Base-by-base conservation (phyloP, 2,329 filamentous ascomycete genomes). In the Aspergillus niger region DNA sequence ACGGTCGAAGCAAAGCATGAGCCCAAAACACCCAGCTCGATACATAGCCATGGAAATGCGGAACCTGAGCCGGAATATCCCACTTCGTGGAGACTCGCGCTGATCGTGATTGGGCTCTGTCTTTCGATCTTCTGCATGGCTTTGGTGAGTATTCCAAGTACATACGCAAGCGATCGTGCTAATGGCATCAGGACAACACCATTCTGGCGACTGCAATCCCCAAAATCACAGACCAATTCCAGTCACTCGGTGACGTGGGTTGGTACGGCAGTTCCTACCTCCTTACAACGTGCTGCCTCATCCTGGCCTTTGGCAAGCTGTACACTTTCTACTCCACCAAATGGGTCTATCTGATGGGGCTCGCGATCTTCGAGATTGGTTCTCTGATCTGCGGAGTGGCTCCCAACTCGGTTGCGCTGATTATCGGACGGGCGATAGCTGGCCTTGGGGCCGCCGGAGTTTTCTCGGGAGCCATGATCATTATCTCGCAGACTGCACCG, bases 241-340 rank as follows among this genome's bases (percentile, higher is more conserved):
- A 81, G 38, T 78, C 79, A 3, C 70, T 81, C 38, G 69, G 74
- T 5, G 80, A 82, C 58, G 74, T 83, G 6, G 79, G 79, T 32
- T 83, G 81, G 80, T 82, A 83, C 61, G 78, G 78, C 28, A 78
- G 75, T 47, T 71, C 77, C 3, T 80, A 80, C 62, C 68, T 81
- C 7, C 67, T 82, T 22, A 80, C 79, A 1, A 75, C 72, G 5
- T 77, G 76, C 60, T 72, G 77, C 3, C 74, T 81, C 57, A 76
- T 77, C 38, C 67, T 81, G 17, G 69, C 75, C 5, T 80, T 78
- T 51, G 80, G 80, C 28, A 77, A 77, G 63, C 58, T 81, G 1
- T 81, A 80, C 67, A 77, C 72, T 0, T 76, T 78, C 68, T 80
- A 76, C 64, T 70, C 74, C 4, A 68, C 76, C 48, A 82, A 82